phyloP scores from a whole-genome alignment of 257 asterid species.

The Lycium ferocissimum region DNA sequence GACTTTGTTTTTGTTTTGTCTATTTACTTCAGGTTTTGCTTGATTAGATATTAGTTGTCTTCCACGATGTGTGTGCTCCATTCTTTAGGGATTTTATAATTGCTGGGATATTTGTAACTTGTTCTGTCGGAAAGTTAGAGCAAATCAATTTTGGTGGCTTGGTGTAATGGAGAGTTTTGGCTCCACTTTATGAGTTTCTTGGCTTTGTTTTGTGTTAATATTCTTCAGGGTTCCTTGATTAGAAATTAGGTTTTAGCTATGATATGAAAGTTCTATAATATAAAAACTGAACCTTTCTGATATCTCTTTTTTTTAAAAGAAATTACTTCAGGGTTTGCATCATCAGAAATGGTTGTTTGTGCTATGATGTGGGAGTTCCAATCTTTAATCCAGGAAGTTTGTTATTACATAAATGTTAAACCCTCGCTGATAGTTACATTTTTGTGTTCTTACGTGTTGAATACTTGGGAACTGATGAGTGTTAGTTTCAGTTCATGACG shows the following conservation, averaged over 20 bases:
- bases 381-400: no score
- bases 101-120: background rate
- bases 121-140: background rate
- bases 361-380: no score
- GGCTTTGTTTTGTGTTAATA: background rate
- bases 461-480: no score
- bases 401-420: no score
- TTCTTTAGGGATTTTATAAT: background rate
- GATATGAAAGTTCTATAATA: background rate
- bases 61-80: background rate
- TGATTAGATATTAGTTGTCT: background rate
- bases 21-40: background rate
- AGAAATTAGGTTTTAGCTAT: background rate
- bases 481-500: no score
- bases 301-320: no score
- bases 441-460: no score
- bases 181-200: background rate
- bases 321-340: no score
- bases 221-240: conserved; percentile 8
- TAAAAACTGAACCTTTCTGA: no score
- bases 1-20: background rate
- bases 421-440: no score
- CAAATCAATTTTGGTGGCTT: background rate
- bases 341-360: no score
- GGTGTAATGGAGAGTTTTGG: background rate